Conservation (phyloP, 352 stramenopile species). For the Phytophthora agathidicida region DNA sequence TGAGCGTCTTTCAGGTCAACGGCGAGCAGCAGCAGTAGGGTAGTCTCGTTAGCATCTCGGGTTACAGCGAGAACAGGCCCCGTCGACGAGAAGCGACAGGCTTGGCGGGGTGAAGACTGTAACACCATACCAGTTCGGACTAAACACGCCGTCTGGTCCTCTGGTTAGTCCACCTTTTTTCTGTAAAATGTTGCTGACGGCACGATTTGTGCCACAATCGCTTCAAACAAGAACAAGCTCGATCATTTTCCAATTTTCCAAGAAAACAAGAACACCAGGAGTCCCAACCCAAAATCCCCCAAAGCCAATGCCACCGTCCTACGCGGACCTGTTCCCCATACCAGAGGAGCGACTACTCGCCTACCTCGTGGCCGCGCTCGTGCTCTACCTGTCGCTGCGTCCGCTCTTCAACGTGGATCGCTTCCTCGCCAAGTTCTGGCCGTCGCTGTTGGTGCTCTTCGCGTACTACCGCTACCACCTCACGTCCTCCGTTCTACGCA, state of each 20-base stretch:
- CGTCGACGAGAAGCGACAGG: no score
- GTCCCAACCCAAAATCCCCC: no score
- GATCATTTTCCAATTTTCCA: conserved; percentile 16
- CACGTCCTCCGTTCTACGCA: background rate
- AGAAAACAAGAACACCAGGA: no score
- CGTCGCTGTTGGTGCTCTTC: conserved; percentile 52
- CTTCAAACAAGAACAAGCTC: background rate
- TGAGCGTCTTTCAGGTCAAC: no score
- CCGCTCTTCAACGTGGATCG: conserved; percentile 75
- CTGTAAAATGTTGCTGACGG: background rate
- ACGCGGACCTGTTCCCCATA: conserved; percentile 28
- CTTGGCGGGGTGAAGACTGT: no score
- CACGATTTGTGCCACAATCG: conserved; percentile 9
- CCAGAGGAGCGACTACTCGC: conserved; percentile 36
- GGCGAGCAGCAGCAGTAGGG: no score
- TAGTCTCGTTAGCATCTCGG: no score
- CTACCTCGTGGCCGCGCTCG: conserved; percentile 40
- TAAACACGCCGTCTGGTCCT: conserved; percentile 19
- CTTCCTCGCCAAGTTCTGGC: conserved; percentile 59
- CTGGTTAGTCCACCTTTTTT: conserved; percentile 27
- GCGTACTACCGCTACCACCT: conserved; percentile 59
- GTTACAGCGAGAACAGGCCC: no score
- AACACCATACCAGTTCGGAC: no score
- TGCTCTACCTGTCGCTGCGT: conserved; percentile 71
- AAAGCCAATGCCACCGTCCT: conserved; percentile 30